Conservation (phyloP, 1,284 basidiomycete genomes). For the Ceratobasidium sp. region DNA sequence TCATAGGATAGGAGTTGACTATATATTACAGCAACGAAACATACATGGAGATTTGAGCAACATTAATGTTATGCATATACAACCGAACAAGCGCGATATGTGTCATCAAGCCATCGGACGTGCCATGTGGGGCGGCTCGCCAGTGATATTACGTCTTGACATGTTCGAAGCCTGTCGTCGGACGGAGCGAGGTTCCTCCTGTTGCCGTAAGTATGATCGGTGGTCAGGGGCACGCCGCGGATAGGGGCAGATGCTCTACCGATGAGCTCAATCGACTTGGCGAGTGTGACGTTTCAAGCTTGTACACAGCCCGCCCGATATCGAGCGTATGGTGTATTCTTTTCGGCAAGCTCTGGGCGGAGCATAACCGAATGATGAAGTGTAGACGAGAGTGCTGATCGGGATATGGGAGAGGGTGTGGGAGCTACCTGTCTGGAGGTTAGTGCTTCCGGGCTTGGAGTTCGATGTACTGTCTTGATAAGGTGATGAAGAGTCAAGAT, state of each 20-base stretch:
- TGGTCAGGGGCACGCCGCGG: not conserved
- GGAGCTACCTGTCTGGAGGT: too few relatives aligned
- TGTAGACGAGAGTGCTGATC: too few relatives aligned
- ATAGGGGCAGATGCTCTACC: not conserved
- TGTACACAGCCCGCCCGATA: conserved; percentile 18
- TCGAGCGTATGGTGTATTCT: too few relatives aligned
- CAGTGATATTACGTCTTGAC: not conserved
- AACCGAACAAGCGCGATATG: too few relatives aligned
- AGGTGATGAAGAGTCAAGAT: too few relatives aligned
- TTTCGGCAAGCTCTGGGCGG: not conserved
- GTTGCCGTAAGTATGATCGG: conserved; percentile 10
- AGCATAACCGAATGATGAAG: conserved; percentile 3
- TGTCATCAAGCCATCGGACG: too few relatives aligned
- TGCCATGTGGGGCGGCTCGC: not conserved
- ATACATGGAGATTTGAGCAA: too few relatives aligned
- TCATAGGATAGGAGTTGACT: not conserved
- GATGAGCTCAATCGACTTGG: not conserved
- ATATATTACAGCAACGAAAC: too few relatives aligned
- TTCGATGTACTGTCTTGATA: too few relatives aligned
- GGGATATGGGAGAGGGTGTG: too few relatives aligned
- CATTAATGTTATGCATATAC: too few relatives aligned
- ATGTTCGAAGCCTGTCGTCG: not conserved
- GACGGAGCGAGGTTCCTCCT: not conserved
- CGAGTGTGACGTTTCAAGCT: not conserved
- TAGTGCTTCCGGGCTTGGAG: too few relatives aligned